Base-by-base conservation (phyloP, 1,284 basidiomycete genomes). In the Mrakiaceae sp. region DNA sequence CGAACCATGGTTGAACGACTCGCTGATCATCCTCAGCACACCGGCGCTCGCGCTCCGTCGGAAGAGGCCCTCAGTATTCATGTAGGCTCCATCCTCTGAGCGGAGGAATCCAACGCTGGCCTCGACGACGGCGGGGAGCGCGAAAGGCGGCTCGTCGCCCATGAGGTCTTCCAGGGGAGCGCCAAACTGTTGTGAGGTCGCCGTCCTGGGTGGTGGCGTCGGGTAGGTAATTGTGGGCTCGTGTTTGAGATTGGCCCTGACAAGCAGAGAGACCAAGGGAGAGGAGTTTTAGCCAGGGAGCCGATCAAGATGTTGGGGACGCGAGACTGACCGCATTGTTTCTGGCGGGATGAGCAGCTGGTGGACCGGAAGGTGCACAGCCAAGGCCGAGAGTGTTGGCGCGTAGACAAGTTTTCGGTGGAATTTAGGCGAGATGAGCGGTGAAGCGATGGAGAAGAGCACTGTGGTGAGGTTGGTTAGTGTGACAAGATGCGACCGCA, bases 391-490 rank as follows among this genome's bases (percentile, higher is more conserved):
- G 10, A 92, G 80, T 0, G 87, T 89, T 65, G 82, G 78, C 64
- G 87, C 80, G 73, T 87, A 90, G 47, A 80, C 76, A 68, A 92
- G 81, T 78, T 92, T 92, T 70, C 84, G 84, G 73, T 87, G 88
- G 77, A 92, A 92, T 74, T 92, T 92, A 44, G 89, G 88, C 84
- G 86, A 88, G 70, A 92, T 87, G 68, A 91, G 84, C 53, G 88
- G 87, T 4, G 88, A 87, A 53, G 88, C 88, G 60, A 91, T 78
- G 8, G 87, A 88, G 73, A 92, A 88, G 8, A 91, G 76, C 85
- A 90, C 88, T 88, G 71, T 46, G 54, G 64, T 49, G 49, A n/a
- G 12, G 44, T 27, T 44, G 58, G 40, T 64, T 46, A 61, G 57
- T 49, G 51, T 44, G 48, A 11, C 49, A 47, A 54, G 10, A 5